Conservation (phyloP, 805 yeast genomes). For the Candida ortonii region DNA sequence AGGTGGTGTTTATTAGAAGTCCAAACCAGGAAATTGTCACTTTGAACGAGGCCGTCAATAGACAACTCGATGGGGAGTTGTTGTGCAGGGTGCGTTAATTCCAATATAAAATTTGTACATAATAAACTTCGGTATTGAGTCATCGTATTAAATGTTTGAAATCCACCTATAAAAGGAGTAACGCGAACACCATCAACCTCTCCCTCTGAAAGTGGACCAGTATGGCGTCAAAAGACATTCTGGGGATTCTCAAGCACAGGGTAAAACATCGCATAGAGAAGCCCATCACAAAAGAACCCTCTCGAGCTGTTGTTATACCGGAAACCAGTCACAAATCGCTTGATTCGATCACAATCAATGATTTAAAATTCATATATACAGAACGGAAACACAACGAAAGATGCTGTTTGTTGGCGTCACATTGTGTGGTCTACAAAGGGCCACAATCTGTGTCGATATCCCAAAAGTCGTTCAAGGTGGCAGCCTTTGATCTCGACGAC, state of each 20-base stretch:
- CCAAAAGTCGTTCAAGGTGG: slow-evolving; percentile 37
- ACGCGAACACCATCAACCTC: no score
- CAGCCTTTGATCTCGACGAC: slow-evolving; percentile 84
- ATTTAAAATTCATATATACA: slow-evolving; percentile 2
- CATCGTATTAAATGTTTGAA: no score
- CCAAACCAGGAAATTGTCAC: slow-evolving; percentile 57
- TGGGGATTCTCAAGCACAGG: no score
- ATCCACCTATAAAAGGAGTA: no score
- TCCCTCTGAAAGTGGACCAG: no score
- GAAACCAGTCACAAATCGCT: no score
- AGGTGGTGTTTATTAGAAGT: slow-evolving; percentile 65
- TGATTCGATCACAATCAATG: slow-evolving; percentile 3
- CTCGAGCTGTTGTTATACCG: no score
- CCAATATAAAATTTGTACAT: slow-evolving; percentile 4
- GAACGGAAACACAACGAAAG: not conserved
- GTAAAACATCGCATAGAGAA: no score
- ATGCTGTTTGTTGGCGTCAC: slow-evolving; percentile 15
- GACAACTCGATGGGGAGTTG: slow-evolving; percentile 69
- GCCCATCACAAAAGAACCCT: no score
- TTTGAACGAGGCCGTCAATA: slow-evolving; percentile 80
- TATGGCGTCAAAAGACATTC: no score
- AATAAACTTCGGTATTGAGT: not conserved
- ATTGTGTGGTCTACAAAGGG: slow-evolving; percentile 12
- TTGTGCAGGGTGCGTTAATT: slow-evolving; percentile 60
- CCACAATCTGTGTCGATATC: no score